These are phyloP conservation scores for Coemansia sp. DNA, from an alignment of 192 early-diverging fungal genomes.

Conservation along the genomic window DNA sequence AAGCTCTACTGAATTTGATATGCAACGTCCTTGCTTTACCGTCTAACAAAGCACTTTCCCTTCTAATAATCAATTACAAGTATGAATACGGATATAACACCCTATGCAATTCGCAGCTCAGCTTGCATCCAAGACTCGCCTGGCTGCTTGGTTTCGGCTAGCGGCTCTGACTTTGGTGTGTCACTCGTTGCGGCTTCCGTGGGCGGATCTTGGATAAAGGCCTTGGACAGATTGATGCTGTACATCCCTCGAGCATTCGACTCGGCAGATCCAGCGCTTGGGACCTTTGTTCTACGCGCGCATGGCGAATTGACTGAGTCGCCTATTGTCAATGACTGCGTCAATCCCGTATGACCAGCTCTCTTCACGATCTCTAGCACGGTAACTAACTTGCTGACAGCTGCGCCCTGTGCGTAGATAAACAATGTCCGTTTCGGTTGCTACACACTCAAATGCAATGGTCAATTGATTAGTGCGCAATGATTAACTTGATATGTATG, in stretches of 20 bases:
- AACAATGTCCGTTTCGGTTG: conserved; percentile 3
- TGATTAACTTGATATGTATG: no score
- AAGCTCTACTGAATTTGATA: conserved; percentile 64
- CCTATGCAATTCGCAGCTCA: neutral
- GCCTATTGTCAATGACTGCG: conserved; percentile 17
- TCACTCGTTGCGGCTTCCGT: neutral
- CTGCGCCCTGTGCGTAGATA: conserved; percentile 42
- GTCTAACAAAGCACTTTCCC: neutral
- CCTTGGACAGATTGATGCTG: conserved; percentile 5
- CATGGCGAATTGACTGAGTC: conserved; percentile 9
- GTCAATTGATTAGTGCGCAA: neutral
- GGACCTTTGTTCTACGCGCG: neutral
- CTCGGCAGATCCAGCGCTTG: neutral
- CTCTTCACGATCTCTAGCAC: conserved; percentile 49
- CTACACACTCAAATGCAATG: neutral
- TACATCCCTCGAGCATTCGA: conserved; percentile 12
- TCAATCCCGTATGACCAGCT: conserved; percentile 3
- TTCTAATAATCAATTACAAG: neutral
- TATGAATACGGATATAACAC: neutral
- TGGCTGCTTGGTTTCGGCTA: neutral
- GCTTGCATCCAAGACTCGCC: conserved; percentile 33
- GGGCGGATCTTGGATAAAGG: neutral
- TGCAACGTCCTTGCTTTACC: neutral
- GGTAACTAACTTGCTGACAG: conserved; percentile 40
- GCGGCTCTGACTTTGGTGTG: neutral